Evolutionary conservation across 371 early-diverging fungal genomes (phyloP).

Genomic region (Mucor velutinosus): DNA sequence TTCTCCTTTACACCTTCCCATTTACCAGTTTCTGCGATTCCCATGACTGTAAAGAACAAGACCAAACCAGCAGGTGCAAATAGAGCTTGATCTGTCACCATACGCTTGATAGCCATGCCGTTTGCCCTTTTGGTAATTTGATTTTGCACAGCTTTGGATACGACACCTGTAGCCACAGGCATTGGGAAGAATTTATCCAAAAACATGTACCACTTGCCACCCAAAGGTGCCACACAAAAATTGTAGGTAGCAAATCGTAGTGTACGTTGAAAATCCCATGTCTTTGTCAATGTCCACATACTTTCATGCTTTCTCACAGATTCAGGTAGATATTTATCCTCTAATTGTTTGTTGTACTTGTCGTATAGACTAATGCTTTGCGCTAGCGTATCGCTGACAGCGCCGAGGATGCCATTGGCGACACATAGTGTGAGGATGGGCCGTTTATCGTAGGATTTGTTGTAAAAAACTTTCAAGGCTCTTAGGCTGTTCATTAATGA

Average conservation of each 20-base stretch:
- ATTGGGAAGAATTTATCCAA: conserved; percentile 71
- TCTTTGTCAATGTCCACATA: conserved; percentile 24
- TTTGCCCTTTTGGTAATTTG: conserved; percentile 25
- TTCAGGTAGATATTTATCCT: conserved; percentile 11
- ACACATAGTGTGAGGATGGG: conserved; percentile 72
- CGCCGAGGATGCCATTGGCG: conserved; percentile 73
- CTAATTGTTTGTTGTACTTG: conserved; percentile 15
- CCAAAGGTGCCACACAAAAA: conserved; percentile 72
- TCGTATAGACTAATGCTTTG: conserved; percentile 56
- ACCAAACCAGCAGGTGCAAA: conserved; percentile 78
- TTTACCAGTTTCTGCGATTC: conserved; percentile 60
- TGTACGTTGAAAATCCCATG: conserved; percentile 41
- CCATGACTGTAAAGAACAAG: conserved; percentile 70
- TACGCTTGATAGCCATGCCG: conserved; percentile 40
- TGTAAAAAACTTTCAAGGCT: conserved; percentile 43
- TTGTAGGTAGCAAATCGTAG: conserved; percentile 75
- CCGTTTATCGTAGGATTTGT: conserved; percentile 50
- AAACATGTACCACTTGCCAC: conserved; percentile 74
- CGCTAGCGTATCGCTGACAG: conserved; percentile 69
- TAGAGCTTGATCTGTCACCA: conserved; percentile 67
- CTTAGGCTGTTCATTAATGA: conserved; percentile 31
- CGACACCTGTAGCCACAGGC: conserved; percentile 21
- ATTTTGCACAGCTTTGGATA: conserved; percentile 18
- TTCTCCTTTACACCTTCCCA: conserved; percentile 63
- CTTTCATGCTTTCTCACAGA: conserved; percentile 26